Conservation (phyloP, 768 basidiomycete genomes). For the Strobilomyces confusus region DNA sequence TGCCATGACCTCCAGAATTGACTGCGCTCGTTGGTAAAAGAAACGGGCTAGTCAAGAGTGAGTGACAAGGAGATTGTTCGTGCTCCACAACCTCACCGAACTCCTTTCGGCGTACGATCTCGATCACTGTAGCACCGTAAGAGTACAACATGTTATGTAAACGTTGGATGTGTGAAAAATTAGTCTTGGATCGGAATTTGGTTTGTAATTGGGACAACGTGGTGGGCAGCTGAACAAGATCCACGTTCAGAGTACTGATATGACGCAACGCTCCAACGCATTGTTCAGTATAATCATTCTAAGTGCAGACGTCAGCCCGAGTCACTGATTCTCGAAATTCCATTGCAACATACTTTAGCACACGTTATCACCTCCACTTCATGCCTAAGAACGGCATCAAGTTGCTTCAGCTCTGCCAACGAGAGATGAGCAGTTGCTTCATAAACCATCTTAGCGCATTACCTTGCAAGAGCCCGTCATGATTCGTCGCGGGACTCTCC, state of each 20-base stretch:
- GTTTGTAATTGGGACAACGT: conserved; percentile 62
- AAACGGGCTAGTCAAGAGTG: conserved; percentile 52
- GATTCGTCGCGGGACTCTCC: conserved; percentile 52
- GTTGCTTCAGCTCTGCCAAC: conserved; percentile 54
- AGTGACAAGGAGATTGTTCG: background rate
- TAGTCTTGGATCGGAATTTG: conserved; percentile 71
- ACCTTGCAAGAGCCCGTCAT: conserved; percentile 55
- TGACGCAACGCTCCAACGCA: conserved; percentile 63
- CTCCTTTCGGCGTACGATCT: conserved; percentile 87
- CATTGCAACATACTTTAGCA: conserved; percentile 42
- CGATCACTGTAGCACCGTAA: conserved; percentile 87
- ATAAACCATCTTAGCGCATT: background rate
- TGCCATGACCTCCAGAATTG: conserved; percentile 82
- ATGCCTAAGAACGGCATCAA: conserved; percentile 56
- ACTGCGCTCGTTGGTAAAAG: conserved; percentile 76
- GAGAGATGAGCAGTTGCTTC: background rate
- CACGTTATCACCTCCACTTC: conserved; percentile 57
- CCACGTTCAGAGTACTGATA: conserved; percentile 78
- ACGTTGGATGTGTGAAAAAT: conserved; percentile 87
- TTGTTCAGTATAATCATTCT: conserved; percentile 74
- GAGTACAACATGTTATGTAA: conserved; percentile 89
- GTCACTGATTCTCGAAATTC: background rate
- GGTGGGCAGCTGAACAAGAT: conserved; percentile 70
- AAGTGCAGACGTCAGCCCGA: conserved; percentile 2
- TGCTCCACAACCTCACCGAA: conserved; percentile 53